Evolutionary conservation across 2,329 filamentous ascomycete species (phyloP).

Genomic region (Paraphoma chrysanthemicola): DNA sequence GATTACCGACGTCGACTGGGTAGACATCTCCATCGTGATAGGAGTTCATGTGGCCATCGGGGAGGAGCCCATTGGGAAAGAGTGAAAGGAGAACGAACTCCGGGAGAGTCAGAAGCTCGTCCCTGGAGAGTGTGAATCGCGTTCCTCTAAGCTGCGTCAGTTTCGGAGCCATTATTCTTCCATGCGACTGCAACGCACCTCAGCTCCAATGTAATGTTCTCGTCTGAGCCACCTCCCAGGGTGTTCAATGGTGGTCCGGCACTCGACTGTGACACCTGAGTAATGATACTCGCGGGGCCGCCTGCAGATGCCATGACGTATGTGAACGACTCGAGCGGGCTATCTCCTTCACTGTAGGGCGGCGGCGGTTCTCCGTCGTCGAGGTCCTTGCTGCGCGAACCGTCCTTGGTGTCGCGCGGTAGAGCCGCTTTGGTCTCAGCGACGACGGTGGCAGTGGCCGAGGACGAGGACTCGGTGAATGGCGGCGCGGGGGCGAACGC

Average conservation of each 20-base stretch:
- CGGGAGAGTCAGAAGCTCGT: slow-evolving; percentile 92
- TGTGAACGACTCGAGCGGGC: slow-evolving; percentile 88
- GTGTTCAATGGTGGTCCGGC: slow-evolving; percentile 87
- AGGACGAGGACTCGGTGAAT: slow-evolving; percentile 58
- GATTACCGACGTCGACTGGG: slow-evolving; percentile 87
- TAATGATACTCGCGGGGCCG: slow-evolving; percentile 97
- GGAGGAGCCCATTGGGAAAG: slow-evolving; percentile 97
- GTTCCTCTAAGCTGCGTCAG: slow-evolving; percentile 70
- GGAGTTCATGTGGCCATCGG: slow-evolving; percentile 92
- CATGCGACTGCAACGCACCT: slow-evolving; percentile 65
- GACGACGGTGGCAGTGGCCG: slow-evolving; percentile 48
- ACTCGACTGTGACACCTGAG: slow-evolving; percentile 85
- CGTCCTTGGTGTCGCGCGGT: slow-evolving; percentile 78
- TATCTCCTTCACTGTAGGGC: slow-evolving; percentile 93
- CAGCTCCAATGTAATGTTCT: slow-evolving; percentile 93
- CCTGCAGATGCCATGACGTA: slow-evolving; percentile 98
- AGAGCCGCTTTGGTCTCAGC: slow-evolving; percentile 85
- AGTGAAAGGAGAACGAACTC: slow-evolving; percentile 98
- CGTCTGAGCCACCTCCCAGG: slow-evolving; percentile 80
- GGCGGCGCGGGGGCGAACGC: slow-evolving; percentile 61
- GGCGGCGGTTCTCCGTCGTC: slow-evolving; percentile 92
- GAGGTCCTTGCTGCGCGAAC: slow-evolving; percentile 72
- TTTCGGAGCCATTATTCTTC: neutral
- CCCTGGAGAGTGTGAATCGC: slow-evolving; percentile 90
- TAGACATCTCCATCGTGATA: slow-evolving; percentile 94